Conservation (phyloP, 2,329 filamentous ascomycete genomes). For the Botrytis deweyae region DNA sequence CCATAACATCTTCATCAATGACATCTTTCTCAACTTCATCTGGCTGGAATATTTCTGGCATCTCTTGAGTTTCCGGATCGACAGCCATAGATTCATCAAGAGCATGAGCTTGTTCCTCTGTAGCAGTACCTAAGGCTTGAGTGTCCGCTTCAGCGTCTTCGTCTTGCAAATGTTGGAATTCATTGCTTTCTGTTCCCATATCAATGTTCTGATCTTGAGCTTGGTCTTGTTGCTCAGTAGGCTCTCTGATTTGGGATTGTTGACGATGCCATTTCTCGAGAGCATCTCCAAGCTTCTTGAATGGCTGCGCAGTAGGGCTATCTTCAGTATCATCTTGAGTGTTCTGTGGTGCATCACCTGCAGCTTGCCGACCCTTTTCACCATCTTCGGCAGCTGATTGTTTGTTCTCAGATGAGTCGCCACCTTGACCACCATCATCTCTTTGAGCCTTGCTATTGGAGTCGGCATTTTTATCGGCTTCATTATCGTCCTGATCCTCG, state of each 20-base stretch:
- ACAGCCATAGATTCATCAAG: conserved; percentile 89
- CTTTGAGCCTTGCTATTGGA: conserved; percentile 61
- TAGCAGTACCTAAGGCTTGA: conserved; percentile 86
- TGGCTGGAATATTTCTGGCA: conserved; percentile 53
- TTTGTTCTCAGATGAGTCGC: conserved; percentile 63
- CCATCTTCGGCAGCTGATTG: conserved; percentile 64
- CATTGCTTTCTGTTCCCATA: conserved; percentile 69
- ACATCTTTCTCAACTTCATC: conserved; percentile 46
- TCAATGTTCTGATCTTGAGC: conserved; percentile 33
- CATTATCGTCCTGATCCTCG: conserved; percentile 63
- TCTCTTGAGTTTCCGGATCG: conserved; percentile 62
- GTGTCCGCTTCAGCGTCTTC: conserved; percentile 80
- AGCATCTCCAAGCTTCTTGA: conserved; percentile 92
- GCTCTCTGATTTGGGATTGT: conserved; percentile 70
- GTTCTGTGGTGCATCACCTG: conserved; percentile 43
- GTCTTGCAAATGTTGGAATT: conserved; percentile 90
- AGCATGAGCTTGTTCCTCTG: conserved; percentile 80
- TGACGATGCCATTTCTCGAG: conserved; percentile 91
- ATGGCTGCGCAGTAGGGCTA: conserved; percentile 61
- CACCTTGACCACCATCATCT: conserved; percentile 65
- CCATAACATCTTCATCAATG: conserved; percentile 46
- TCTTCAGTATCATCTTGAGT: conserved; percentile 42
- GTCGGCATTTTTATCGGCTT: conserved; percentile 61
- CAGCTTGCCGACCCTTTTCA: conserved; percentile 47
- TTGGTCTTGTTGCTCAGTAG: conserved; percentile 52